phyloP scores from a whole-genome alignment of 352 stramenopile species.

The Pythium biforme region DNA sequence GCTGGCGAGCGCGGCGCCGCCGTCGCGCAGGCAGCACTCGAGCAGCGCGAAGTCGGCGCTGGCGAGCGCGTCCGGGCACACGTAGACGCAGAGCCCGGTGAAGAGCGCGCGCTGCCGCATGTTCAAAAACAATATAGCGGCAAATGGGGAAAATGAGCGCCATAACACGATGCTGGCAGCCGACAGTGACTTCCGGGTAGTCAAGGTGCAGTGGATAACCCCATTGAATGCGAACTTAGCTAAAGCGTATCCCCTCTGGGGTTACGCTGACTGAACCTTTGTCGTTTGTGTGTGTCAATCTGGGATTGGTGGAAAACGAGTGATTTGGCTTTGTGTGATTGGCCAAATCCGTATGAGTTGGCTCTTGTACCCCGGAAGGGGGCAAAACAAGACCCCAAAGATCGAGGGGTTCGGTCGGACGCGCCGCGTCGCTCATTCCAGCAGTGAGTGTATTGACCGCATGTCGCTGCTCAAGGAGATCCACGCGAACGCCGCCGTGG shows the following conservation, averaged over 20 bases:
- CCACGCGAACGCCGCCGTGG: conserved; percentile 84
- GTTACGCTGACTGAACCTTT: too few species aligned
- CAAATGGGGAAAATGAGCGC: not conserved
- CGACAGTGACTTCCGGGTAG: conserved; percentile 1
- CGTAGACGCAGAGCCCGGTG: conserved; percentile 43
- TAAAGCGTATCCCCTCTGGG: not conserved
- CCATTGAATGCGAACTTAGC: not conserved
- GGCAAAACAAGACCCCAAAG: conserved; percentile 9
- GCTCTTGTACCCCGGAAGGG: not conserved
- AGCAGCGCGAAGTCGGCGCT: conserved; percentile 40
- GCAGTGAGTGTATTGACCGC: too few species aligned
- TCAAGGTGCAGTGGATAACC: conserved; percentile 1
- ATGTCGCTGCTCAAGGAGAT: conserved; percentile 93
- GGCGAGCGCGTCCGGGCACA: conserved; percentile 51
- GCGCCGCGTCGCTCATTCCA: not conserved
- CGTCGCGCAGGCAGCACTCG: conserved; percentile 61
- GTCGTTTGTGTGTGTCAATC: not conserved
- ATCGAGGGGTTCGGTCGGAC: conserved; percentile 7
- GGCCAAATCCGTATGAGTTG: conserved; percentile 7
- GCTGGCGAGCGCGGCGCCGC: conserved; percentile 46
- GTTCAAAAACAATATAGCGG: too few species aligned
- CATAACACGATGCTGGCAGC: too few species aligned
- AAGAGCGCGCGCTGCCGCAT: conserved; percentile 56
- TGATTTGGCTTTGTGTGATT: conserved; percentile 15
- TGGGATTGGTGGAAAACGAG: conserved; percentile 16